phyloP scores from a whole-genome alignment of 805 yeast species.

The Candida verbasci region DNA sequence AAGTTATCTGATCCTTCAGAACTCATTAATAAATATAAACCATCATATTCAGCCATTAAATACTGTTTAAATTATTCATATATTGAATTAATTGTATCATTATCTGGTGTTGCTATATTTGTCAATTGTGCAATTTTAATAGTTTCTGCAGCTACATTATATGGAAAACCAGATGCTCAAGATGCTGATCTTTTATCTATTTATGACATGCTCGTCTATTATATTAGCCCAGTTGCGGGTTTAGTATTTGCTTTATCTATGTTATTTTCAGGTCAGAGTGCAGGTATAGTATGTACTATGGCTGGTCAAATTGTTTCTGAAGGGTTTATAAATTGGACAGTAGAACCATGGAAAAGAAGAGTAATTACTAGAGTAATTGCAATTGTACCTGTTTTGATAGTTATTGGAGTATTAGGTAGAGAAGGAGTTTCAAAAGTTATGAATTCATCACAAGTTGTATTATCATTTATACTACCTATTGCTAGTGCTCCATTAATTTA shows the following conservation, averaged over 20 bases:
- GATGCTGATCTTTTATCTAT: slow-evolving; percentile 44
- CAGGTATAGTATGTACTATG: slow-evolving; percentile 47
- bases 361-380: slow-evolving; percentile 39
- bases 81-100: slow-evolving; percentile 34
- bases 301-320: slow-evolving; percentile 45
- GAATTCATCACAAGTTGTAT: slow-evolving; percentile 42
- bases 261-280: slow-evolving; percentile 45
- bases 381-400: slow-evolving; percentile 37
- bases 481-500: slow-evolving; percentile 44
- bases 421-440: slow-evolving; percentile 43
- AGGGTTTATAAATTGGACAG: slow-evolving; percentile 43
- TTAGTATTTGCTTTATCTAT: slow-evolving; percentile 41
- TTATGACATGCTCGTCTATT: slow-evolving; percentile 39
- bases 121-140: slow-evolving; percentile 42
- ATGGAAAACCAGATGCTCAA: slow-evolving; percentile 40
- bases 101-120: slow-evolving; percentile 40
- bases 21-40: slow-evolving; percentile 32
- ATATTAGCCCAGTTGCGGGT: slow-evolving; percentile 44
- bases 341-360: slow-evolving; percentile 41
- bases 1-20: slow-evolving; percentile 24
- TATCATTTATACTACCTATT: slow-evolving; percentile 40
- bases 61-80: slow-evolving; percentile 39
- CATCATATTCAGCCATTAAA: slow-evolving; percentile 38
- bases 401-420: slow-evolving; percentile 34
- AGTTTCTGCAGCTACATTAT: slow-evolving; percentile 41